Percentiles rank a stretch among this genome's conserved stretches.
Conservation (phyloP, 306 rosid species). For the Dalbergia cultrata region DNA sequence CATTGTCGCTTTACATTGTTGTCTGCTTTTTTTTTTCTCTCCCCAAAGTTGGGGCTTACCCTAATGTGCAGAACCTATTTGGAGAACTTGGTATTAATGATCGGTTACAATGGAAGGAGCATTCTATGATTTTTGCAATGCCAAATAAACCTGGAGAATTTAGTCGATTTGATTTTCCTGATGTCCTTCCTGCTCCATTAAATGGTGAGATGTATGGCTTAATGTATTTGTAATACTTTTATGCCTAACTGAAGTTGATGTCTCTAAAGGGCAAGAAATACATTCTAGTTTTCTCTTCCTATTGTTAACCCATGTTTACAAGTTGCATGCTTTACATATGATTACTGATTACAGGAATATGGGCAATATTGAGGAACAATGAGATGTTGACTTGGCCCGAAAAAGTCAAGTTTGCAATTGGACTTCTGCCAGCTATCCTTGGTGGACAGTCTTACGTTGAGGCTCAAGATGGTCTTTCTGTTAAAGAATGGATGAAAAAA, state of each 20-base stretch:
- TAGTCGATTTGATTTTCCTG: slow-evolving; percentile 94
- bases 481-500: slow-evolving; percentile 93
- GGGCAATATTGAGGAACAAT: slow-evolving; percentile 94
- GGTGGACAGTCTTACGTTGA: slow-evolving; percentile 96
- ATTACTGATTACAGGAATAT: slow-evolving; percentile 73
- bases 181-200: slow-evolving; percentile 85
- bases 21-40: slow-evolving; percentile 40
- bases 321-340: slow-evolving; percentile 39
- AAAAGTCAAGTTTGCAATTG: slow-evolving; percentile 94
- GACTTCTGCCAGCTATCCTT: slow-evolving; percentile 94
- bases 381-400: slow-evolving; percentile 99
- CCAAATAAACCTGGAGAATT: slow-evolving; percentile 96
- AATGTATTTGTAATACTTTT: slow-evolving; percentile 9
- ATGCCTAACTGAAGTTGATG: slow-evolving; percentile 32
- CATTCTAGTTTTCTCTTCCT: slow-evolving; percentile 29
- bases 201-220: slow-evolving; percentile 70
- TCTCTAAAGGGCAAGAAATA: slow-evolving; percentile 1
- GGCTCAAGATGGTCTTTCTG: slow-evolving; percentile 91
- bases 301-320: slow-evolving; percentile 20
- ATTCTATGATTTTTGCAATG: slow-evolving; percentile 98
- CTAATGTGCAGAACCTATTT: slow-evolving; percentile 90
- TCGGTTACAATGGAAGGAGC: slow-evolving; percentile 99
- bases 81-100: slow-evolving; percentile 96
- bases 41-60: slow-evolving; percentile 93
- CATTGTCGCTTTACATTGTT: slow-evolving; percentile 20